These are phyloP conservation scores for Malus hybrid DNA, from an alignment of 331 rosid genomes.

Conservation along the genomic window DNA sequence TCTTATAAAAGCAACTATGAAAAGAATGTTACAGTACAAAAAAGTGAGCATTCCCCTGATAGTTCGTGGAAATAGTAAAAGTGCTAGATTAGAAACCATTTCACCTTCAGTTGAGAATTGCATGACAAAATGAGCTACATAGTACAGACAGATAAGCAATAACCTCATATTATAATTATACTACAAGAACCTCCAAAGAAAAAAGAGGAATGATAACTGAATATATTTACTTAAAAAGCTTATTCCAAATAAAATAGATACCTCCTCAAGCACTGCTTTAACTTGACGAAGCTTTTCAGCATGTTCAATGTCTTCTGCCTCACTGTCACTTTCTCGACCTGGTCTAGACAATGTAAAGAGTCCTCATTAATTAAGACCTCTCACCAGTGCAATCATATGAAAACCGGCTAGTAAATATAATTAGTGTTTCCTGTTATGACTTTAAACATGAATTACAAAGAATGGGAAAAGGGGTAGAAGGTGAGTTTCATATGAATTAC, in stretches of 20 bases:
- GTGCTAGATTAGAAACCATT: background rate
- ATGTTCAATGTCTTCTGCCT: constrained; percentile 93
- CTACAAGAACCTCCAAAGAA: background rate
- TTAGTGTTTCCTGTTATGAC: constrained; percentile 1
- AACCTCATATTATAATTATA: background rate
- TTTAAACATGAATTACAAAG: background rate
- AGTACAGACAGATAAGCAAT: background rate
- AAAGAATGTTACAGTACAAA: background rate
- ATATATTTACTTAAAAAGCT: background rate
- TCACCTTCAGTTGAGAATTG: background rate
- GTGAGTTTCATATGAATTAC: background rate
- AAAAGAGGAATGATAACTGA: background rate
- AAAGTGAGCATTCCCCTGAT: background rate
- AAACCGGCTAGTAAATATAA: constrained; percentile 2
- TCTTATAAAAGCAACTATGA: background rate
- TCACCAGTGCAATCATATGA: background rate
- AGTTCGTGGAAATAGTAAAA: background rate
- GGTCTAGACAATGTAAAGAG: constrained; percentile 46
- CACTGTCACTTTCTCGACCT: constrained; percentile 84
- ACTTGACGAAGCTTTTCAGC: constrained; percentile 99
- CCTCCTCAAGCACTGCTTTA: constrained; percentile 99
- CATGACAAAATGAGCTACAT: background rate
- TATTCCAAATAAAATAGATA: constrained; percentile 9
- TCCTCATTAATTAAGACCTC: constrained; percentile 18
- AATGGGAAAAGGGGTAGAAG: background rate